Conservation (phyloP, 768 basidiomycete species). For the Lactarius deliciosus region DNA sequence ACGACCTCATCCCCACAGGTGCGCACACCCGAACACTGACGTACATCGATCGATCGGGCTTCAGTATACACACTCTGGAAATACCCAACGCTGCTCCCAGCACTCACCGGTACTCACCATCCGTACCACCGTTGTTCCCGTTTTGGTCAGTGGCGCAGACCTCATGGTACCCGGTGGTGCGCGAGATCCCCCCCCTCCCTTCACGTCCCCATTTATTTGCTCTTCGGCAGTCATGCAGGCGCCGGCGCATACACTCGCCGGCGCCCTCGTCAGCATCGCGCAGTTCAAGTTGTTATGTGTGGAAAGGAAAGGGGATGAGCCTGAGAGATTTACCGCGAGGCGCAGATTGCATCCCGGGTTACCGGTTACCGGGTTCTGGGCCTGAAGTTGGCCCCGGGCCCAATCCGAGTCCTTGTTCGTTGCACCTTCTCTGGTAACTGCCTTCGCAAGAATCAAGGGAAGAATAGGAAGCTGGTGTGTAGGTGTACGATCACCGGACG, state of each 20-base stretch:
- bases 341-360: too few relatives aligned
- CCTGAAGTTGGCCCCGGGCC: too few relatives aligned
- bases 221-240: constrained; percentile 57
- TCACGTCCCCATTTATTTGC: background rate
- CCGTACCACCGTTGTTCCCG: constrained; percentile 64
- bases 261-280: constrained; percentile 61
- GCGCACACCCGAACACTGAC: background rate
- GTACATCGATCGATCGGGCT: background rate
- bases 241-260: constrained; percentile 42
- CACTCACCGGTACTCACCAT: constrained; percentile 68
- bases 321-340: too few relatives aligned
- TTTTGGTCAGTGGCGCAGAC: constrained; percentile 75
- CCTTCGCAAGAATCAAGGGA: too few relatives aligned
- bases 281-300: constrained; percentile 45
- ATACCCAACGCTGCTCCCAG: constrained; percentile 62
- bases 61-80: constrained; percentile 80
- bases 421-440: too few relatives aligned
- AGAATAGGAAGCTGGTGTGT: too few relatives aligned
- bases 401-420: too few relatives aligned
- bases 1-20: constrained; percentile 73
- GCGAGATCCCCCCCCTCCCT: constrained; percentile 31
- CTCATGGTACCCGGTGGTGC: constrained; percentile 85
- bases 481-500: too few relatives aligned
- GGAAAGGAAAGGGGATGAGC: too few relatives aligned
- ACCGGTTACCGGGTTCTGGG: too few relatives aligned